Evolutionary conservation across 2,329 filamentous ascomycete species (phyloP).

Genomic region (Dothideomycetes sp.): DNA sequence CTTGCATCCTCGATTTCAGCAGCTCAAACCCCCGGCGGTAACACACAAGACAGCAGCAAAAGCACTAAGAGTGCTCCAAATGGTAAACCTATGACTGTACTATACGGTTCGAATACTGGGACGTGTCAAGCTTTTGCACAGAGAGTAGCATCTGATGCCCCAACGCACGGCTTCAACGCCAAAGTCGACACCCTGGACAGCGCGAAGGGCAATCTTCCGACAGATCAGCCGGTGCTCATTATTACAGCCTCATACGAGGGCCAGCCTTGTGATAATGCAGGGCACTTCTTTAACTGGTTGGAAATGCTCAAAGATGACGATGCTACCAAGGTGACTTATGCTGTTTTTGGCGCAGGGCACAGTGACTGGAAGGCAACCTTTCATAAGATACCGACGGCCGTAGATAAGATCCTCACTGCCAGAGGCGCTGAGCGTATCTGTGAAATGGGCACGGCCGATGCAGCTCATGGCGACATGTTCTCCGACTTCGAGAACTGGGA

Average conservation of each 20-base stretch:
- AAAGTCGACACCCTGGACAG: slow-evolving; percentile 47
- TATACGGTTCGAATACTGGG: slow-evolving; percentile 64
- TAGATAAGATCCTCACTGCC: slow-evolving; percentile 44
- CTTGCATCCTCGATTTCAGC: slow-evolving; percentile 13
- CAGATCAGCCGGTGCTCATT: slow-evolving; percentile 51
- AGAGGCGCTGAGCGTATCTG: slow-evolving; percentile 40
- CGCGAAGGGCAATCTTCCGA: slow-evolving; percentile 49
- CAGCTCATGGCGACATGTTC: slow-evolving; percentile 54
- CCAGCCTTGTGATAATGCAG: slow-evolving; percentile 61
- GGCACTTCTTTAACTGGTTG: slow-evolving; percentile 57
- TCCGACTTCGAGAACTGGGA: slow-evolving; percentile 59
- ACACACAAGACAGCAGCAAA: slow-evolving; percentile 3
- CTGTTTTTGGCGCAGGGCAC: slow-evolving; percentile 61
- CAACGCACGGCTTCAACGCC: slow-evolving; percentile 46
- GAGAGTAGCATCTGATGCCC: slow-evolving; percentile 48
- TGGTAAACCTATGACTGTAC: slow-evolving; percentile 47
- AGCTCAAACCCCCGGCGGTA: slow-evolving; percentile 4
- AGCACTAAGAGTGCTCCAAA: slow-evolving; percentile 1
- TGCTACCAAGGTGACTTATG: slow-evolving; percentile 47
- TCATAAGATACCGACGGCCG: slow-evolving; percentile 53
- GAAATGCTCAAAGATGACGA: slow-evolving; percentile 37
- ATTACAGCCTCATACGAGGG: slow-evolving; percentile 66
- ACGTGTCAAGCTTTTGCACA: slow-evolving; percentile 63
- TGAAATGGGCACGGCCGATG: slow-evolving; percentile 47
- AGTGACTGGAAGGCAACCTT: slow-evolving; percentile 49